A percentile compares a stretch with the other conserved stretches of the same genome.
Evolutionary conservation across 225 moss, liverwort and hornwort species (phyloP).

Genomic region (Ulota crispa): DNA sequence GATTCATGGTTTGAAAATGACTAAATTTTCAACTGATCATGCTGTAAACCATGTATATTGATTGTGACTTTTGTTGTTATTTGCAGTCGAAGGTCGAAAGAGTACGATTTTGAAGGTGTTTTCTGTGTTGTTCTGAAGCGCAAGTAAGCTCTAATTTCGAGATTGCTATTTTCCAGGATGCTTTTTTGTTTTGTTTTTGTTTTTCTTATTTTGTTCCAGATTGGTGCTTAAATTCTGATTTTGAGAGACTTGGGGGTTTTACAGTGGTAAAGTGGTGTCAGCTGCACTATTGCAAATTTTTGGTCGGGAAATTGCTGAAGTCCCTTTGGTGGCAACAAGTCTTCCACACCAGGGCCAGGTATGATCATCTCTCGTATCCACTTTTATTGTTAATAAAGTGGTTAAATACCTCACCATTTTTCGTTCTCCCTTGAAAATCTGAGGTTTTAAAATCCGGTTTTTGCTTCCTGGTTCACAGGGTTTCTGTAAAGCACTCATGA

Average conservation of each 20-base stretch:
- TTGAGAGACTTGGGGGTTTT: background rate
- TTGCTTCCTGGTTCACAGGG: slow-evolving; percentile 47
- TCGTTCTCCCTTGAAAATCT: background rate
- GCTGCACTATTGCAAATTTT: slow-evolving; percentile 85
- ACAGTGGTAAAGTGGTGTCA: slow-evolving; percentile 79
- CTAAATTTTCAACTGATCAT: background rate
- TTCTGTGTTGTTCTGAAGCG: slow-evolving; percentile 83
- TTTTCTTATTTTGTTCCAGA: background rate
- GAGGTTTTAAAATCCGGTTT: background rate
- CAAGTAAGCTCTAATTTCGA: slow-evolving; percentile 53
- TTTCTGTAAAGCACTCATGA: slow-evolving; percentile 76
- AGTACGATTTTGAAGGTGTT: slow-evolving; percentile 84
- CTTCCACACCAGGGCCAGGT: slow-evolving; percentile 74
- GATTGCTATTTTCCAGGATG: background rate
- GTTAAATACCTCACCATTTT: background rate
- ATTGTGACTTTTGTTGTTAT: background rate
- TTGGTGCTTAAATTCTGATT: background rate
- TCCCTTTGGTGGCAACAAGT: slow-evolving; percentile 86
- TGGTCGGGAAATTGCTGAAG: slow-evolving; percentile 87
- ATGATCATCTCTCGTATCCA: background rate
- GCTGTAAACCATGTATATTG: background rate
- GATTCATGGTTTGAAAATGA: background rate
- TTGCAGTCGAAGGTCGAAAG: slow-evolving; percentile 73
- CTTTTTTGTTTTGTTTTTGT: background rate
- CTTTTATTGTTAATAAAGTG: background rate